Base-by-base conservation (phyloP, 495 filamentous ascomycete species). In the Neurospora africana region DNA sequence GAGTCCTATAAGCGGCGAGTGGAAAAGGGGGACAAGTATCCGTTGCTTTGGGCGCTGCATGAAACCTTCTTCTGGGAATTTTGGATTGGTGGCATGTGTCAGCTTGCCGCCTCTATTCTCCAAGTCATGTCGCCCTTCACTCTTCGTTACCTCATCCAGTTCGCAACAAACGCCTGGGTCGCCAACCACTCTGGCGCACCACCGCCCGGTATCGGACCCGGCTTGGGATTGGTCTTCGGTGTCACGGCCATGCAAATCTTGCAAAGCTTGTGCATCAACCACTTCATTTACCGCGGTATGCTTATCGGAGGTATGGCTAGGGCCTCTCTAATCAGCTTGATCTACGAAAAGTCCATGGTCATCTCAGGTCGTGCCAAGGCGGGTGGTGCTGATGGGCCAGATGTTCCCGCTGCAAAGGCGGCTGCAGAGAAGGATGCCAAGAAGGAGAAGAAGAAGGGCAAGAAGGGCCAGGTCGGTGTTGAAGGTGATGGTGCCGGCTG, bases 11-110 rank as follows among this genome's bases (percentile, higher is more conserved):
- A 91, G 72, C 86, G 83, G 69, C 87, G 93, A 7, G 84, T 87
- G 7, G 84, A 84, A 41, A 83, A 87, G 33, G 92, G 92, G 33
- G 88, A 89, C 43, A 91, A 92, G 75, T 87, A 91, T 72, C 91
- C 94, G 0, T 83, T 99, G 13, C 75, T 92, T 13, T 91, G 88
- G 83, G 92, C 95, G 7, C 76, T 99, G 68, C 92, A 95, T 80
- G 94, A 98, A 73, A 93, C 92, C 3, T 96, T 95, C 84, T 89
- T 90, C 75, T 82, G 84, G 72, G 94, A 98, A 77, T 97, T 99
- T 77, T 89, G 92, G 83, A 75, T 96, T 17, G 93, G 93, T 37
- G 95, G 91, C 5, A 70, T 89, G 40, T 96, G 91, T 77, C 87
- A 93, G 74, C 79, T 98, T n/a, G 80, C 84, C 39, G 87, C 90